phyloP scores from a whole-genome alignment of 805 yeast species.

The Saturnispora quitensis region DNA sequence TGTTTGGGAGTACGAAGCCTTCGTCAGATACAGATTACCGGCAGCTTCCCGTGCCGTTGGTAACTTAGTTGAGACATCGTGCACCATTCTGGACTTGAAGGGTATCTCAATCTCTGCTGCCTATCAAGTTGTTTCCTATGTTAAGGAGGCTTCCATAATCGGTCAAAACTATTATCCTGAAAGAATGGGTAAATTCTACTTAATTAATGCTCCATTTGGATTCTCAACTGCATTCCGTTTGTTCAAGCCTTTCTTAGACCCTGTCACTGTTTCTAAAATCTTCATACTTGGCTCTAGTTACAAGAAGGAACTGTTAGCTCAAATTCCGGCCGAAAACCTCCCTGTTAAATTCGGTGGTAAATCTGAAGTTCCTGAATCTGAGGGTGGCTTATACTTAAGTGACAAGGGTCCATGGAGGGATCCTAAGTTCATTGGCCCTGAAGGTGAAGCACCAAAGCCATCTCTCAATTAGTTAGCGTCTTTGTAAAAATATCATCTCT shows the following conservation, averaged over 20 bases:
- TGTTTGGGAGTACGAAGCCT: conserved; percentile 96
- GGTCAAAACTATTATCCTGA: conserved; percentile 98
- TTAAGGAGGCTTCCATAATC: conserved; percentile 84
- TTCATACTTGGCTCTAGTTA: conserved; percentile 76
- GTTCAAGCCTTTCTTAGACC: conserved; percentile 91
- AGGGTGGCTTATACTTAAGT: conserved; percentile 75
- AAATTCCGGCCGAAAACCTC: conserved; percentile 87
- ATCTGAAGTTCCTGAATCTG: conserved; percentile 54
- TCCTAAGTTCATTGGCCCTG: conserved; percentile 79
- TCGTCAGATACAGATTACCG: conserved; percentile 75
- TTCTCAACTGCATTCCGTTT: conserved; percentile 88
- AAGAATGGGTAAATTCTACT: conserved; percentile 96
- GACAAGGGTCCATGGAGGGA: conserved; percentile 99
- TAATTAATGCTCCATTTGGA: conserved; percentile 96
- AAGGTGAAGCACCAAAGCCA: conserved; percentile 81
- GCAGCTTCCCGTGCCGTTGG: conserved; percentile 86
- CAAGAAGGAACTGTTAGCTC: conserved; percentile 75
- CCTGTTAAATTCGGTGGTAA: conserved; percentile 87
- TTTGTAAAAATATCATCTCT: background rate
- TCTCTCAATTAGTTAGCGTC: background rate
- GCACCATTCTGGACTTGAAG: conserved; percentile 91
- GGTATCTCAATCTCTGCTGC: conserved; percentile 85
- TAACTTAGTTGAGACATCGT: conserved; percentile 81
- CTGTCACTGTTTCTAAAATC: conserved; percentile 93
- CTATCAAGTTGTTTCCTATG: conserved; percentile 76